phyloP scores from a whole-genome alignment of 495 filamentous ascomycete species.

The Aspergillus asperescens region DNA sequence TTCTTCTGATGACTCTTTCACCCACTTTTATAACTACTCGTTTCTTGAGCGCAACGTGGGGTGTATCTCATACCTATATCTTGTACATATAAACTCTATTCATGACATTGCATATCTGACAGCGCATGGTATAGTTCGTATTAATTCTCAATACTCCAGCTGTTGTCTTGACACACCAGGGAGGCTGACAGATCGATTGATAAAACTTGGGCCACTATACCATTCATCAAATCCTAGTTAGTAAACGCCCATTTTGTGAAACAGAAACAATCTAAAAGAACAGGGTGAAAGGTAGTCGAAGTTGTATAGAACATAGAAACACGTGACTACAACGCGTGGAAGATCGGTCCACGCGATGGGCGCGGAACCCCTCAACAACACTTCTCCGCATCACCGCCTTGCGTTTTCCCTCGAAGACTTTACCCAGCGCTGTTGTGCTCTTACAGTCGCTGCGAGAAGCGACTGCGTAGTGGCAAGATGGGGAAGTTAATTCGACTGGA shows the following conservation, averaged over 20 bases:
- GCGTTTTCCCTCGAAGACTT: slow-evolving; percentile 1
- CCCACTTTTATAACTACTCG: slow-evolving; percentile 9
- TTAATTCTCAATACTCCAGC: no score
- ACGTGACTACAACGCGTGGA: slow-evolving; percentile 13
- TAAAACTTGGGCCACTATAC: no score
- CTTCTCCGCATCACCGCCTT: slow-evolving; percentile 12
- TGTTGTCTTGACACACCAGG: no score
- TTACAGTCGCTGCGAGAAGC: slow-evolving; percentile 30
- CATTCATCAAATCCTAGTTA: no score
- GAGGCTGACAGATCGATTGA: no score
- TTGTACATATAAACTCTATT: background rate
- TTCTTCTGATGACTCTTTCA: background rate
- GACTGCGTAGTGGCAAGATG: slow-evolving; percentile 45
- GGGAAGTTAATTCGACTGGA: slow-evolving; percentile 93
- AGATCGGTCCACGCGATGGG: slow-evolving; percentile 4
- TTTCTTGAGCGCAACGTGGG: background rate
- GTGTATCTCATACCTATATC: background rate
- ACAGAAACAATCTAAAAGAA: background rate
- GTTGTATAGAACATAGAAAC: background rate
- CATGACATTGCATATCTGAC: background rate
- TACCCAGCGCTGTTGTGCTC: slow-evolving; percentile 6
- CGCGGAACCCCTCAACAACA: slow-evolving; percentile 12
- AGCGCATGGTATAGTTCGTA: no score
- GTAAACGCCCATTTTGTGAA: no score
- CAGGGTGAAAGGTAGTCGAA: background rate